Evolutionary conservation across 148 eudicot species (phyloP).

Genomic region (Agrostemma githago): DNA sequence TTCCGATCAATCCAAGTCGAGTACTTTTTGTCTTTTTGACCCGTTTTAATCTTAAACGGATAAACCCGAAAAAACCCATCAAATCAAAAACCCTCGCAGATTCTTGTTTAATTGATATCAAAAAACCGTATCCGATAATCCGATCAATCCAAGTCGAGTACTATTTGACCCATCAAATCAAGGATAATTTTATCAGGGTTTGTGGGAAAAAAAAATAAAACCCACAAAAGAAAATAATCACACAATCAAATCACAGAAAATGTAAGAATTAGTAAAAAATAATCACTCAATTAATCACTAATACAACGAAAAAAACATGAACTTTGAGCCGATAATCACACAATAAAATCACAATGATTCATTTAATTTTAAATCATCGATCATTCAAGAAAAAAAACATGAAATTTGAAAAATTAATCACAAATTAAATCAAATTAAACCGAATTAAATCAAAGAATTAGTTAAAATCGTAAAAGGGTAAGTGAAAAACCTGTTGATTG

Average conservation of each 20-base stretch:
- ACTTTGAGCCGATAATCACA: neutral
- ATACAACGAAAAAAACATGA: neutral
- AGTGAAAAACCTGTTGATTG: slow-evolving; percentile 30
- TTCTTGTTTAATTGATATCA: too few species aligned
- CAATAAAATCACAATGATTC: neutral
- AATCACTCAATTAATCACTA: neutral
- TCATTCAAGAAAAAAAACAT: too few species aligned
- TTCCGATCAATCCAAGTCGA: too few species aligned
- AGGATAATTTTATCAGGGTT: neutral
- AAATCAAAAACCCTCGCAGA: too few species aligned
- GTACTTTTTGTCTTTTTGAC: too few species aligned
- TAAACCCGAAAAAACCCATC: too few species aligned
- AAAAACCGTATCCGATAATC: too few species aligned
- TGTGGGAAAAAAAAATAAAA: neutral
- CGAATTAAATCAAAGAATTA: neutral
- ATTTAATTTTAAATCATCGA: too few species aligned
- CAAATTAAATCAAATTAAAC: neutral
- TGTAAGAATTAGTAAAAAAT: neutral
- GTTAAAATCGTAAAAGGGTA: too few species aligned
- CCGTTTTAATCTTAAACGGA: too few species aligned
- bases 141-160: too few species aligned
- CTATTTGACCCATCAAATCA: neutral
- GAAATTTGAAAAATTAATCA: too few species aligned
- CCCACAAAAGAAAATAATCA: neutral
- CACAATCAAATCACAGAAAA: neutral